Base-by-base conservation (phyloP, 2,329 filamentous ascomycete species). In the Colletotrichum sp. region DNA sequence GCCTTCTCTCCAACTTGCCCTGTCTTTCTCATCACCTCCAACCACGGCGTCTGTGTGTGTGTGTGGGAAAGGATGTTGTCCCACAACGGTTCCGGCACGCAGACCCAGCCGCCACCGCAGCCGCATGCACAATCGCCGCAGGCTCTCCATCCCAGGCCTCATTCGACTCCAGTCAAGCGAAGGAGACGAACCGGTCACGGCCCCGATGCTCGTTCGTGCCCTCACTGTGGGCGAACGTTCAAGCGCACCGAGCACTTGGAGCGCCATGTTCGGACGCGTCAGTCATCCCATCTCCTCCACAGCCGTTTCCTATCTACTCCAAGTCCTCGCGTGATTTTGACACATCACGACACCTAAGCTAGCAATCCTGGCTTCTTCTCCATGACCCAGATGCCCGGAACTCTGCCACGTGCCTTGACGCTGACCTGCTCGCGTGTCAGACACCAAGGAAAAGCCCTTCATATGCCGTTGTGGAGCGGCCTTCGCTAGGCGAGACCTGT, bases 381-480 rank as follows among this genome's bases (percentile, higher is more conserved):
- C 66, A 64, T 48, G 66, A 36, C 56, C 43, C 64, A 52, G 38
- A 34, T n/a, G 21, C 24, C 65, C n/a, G 56, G 64, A 13, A 55
- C 30, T 21, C 8, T 56, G 48, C 66, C 74, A 56, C 60, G 30
- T 62, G 65, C 71, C 43, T 58, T 15, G 18, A 66, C 56, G 55
- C 73, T 76, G 36, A 76, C 65, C 34, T 64, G 16, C 58, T 52
- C 24, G 58, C 36, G 30, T 38, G 52, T 55, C 77, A 88, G 86
- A 88, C 78, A 88, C 86, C 70, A 88, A 88, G 66, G 86, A 88
- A 79, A 88, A 88, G 77, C 86, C 86, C 2, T 88, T 87, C 76
- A 75, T 86, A 24, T 88, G 86, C 71, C 82, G 80, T 55, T 88
- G 86, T 78, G 85, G 86, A 69, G 84, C 85, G 13, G 85, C 86